Evolutionary conservation across 2,329 filamentous ascomycete genomes (phyloP).

Genomic region (Paecilomyces fulvus): DNA sequence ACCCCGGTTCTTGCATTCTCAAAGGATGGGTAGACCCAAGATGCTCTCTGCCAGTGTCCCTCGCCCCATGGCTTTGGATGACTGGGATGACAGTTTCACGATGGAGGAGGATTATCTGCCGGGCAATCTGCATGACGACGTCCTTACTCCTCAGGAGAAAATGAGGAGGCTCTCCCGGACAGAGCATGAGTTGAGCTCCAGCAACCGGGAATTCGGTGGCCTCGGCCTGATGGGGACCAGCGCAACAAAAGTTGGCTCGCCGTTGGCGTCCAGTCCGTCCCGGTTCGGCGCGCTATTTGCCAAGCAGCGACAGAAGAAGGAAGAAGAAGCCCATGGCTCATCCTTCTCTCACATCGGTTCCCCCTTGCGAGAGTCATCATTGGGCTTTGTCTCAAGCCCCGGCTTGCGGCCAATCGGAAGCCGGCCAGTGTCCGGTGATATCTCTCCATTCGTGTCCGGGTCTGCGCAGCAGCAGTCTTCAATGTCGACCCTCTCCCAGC

Average conservation of each 20-base stretch:
- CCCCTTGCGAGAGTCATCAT: conserved; percentile 54
- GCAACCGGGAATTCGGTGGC: conserved; percentile 41
- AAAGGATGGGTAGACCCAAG: conserved; percentile 51
- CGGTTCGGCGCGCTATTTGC: conserved; percentile 54
- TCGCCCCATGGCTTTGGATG: conserved; percentile 43
- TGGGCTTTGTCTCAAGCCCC: conserved; percentile 44
- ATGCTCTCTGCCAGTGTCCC: conserved; percentile 55
- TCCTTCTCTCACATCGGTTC: conserved; percentile 56
- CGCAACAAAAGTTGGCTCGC: conserved; percentile 46
- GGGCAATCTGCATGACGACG: conserved; percentile 54
- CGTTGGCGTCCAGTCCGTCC: conserved; percentile 51
- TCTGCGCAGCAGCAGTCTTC: conserved; percentile 49
- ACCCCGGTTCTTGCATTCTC: conserved; percentile 57
- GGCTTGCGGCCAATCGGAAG: conserved; percentile 43
- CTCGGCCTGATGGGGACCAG: conserved; percentile 43
- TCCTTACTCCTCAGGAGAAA: conserved; percentile 54
- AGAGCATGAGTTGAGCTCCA: conserved; percentile 42
- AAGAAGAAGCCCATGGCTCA: conserved; percentile 37
- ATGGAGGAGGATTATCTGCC: conserved; percentile 89
- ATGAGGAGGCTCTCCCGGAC: conserved; percentile 52
- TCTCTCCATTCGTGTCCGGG: conserved; percentile 45
- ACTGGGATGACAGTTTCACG: conserved; percentile 58
- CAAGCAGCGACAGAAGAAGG: conserved; percentile 43
- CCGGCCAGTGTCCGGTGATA: conserved; percentile 39
- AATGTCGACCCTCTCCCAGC: conserved; percentile 55